phyloP scores from a whole-genome alignment of 176 grass and related monocot genomes.

The Dactylis glomerata region DNA sequence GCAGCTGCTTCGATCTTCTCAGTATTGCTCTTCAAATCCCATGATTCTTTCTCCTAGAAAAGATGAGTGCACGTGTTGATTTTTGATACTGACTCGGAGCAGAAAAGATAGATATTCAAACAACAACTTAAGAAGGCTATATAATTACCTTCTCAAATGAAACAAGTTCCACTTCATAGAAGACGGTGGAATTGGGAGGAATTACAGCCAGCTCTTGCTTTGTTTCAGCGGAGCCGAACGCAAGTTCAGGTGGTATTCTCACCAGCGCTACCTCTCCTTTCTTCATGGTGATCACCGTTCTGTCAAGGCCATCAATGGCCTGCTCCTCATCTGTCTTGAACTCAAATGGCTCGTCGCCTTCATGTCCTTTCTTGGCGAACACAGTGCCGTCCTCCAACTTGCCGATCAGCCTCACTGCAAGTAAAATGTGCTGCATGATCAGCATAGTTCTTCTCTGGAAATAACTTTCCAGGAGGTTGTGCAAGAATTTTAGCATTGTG shows the following conservation, averaged over 20 bases:
- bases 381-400: slow-evolving; percentile 67
- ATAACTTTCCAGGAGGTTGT: neutral
- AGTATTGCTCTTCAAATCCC: slow-evolving; percentile 73
- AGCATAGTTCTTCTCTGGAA: neutral
- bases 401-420: slow-evolving; percentile 55
- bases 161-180: slow-evolving; percentile 78
- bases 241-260: slow-evolving; percentile 60
- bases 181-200: slow-evolving; percentile 62
- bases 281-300: slow-evolving; percentile 72
- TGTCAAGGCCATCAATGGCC: slow-evolving; percentile 64
- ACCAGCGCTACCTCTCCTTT: slow-evolving; percentile 68
- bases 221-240: slow-evolving; percentile 59
- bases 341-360: slow-evolving; percentile 63
- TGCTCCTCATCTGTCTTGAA: slow-evolving; percentile 82
- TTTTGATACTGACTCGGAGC: neutral
- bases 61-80: neutral
- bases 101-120: neutral
- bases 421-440: neutral
- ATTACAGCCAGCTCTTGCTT: slow-evolving; percentile 70
- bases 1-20: slow-evolving; percentile 90
- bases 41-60: slow-evolving; percentile 86
- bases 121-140: too few species aligned
- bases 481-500: neutral
- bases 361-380: slow-evolving; percentile 73
- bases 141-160: slow-evolving; percentile 87